Evolutionary conservation across 2,329 filamentous ascomycete genomes (phyloP).

Genomic region (Diaporthe humulicola): DNA sequence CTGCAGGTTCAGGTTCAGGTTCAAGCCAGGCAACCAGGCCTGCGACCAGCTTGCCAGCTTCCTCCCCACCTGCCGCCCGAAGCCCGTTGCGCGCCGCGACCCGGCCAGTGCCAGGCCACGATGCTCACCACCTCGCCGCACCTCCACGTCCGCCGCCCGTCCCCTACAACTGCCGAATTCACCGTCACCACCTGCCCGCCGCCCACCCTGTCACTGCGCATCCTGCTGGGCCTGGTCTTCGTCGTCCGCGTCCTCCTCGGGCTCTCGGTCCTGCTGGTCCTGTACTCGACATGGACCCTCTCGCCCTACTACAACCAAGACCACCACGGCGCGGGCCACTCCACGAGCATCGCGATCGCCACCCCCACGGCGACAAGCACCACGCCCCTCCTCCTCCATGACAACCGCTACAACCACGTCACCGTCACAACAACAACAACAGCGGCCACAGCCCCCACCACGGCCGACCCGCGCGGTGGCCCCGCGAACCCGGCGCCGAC

Average conservation of each 20-base stretch:
- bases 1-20: background rate
- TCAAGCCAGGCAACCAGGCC: no score
- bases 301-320: slow-evolving; percentile 46
- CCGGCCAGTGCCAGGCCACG: slow-evolving; percentile 38
- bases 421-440: background rate
- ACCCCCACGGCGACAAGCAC: slow-evolving; percentile 16
- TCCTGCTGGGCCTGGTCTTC: slow-evolving; percentile 59
- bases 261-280: slow-evolving; percentile 58
- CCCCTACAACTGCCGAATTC: slow-evolving; percentile 92
- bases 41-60: background rate
- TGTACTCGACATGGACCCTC: slow-evolving; percentile 62
- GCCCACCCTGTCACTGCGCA: slow-evolving; percentile 60
- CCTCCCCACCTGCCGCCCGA: background rate
- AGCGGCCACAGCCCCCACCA: background rate
- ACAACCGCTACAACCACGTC: slow-evolving; percentile 11
- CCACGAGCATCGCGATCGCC: slow-evolving; percentile 25
- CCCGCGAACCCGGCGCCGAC: slow-evolving; percentile 36
- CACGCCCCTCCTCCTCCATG: slow-evolving; percentile 20
- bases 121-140: slow-evolving; percentile 75
- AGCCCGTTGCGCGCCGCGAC: slow-evolving; percentile 18
- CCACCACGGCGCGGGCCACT: slow-evolving; percentile 35
- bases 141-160: slow-evolving; percentile 76
- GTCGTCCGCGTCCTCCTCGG: slow-evolving; percentile 58
- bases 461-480: slow-evolving; percentile 30
- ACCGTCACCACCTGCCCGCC: slow-evolving; percentile 85